Conservation (phyloP, 1,284 basidiomycete genomes). For the Cystobasidium sp. region DNA sequence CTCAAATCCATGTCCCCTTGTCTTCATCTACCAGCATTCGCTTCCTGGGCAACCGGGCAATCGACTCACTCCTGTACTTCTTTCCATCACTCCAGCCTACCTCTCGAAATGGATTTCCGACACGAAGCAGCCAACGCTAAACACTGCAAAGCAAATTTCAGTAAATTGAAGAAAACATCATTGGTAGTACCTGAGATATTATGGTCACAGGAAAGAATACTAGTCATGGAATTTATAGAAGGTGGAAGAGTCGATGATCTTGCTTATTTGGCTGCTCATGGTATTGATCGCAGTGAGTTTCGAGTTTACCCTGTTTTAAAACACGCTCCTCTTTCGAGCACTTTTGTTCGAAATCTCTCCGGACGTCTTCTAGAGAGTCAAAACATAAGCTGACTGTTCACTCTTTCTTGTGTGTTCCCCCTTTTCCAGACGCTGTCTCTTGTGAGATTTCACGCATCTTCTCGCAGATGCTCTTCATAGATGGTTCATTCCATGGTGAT, state of each 20-base stretch:
- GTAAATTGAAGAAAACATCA: slow-evolving; percentile 67
- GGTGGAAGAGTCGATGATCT: slow-evolving; percentile 90
- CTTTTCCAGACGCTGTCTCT: slow-evolving; percentile 45
- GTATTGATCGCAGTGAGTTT: slow-evolving; percentile 85
- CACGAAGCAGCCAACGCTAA: slow-evolving; percentile 87
- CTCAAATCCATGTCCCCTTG: background rate
- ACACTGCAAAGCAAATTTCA: slow-evolving; percentile 74
- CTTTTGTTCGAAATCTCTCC: background rate
- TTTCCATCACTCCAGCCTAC: slow-evolving; percentile 67
- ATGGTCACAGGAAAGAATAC: slow-evolving; percentile 78
- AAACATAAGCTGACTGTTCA: no score
- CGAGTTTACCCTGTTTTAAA: background rate
- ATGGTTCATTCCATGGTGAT: slow-evolving; percentile 82
- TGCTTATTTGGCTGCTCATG: slow-evolving; percentile 76
- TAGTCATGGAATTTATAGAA: slow-evolving; percentile 85
- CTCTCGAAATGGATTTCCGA: slow-evolving; percentile 90
- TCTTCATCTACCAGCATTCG: background rate
- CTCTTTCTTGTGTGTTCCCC: background rate
- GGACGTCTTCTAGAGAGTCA: no score
- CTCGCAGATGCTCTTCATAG: slow-evolving; percentile 93
- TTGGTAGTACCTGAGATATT: slow-evolving; percentile 90
- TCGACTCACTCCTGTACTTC: background rate
- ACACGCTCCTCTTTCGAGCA: background rate
- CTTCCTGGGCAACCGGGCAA: background rate
- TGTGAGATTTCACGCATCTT: slow-evolving; percentile 67